Conservation (phyloP, 2,329 filamentous ascomycete genomes). For the Dryadomyces quercus-mongolicae region DNA sequence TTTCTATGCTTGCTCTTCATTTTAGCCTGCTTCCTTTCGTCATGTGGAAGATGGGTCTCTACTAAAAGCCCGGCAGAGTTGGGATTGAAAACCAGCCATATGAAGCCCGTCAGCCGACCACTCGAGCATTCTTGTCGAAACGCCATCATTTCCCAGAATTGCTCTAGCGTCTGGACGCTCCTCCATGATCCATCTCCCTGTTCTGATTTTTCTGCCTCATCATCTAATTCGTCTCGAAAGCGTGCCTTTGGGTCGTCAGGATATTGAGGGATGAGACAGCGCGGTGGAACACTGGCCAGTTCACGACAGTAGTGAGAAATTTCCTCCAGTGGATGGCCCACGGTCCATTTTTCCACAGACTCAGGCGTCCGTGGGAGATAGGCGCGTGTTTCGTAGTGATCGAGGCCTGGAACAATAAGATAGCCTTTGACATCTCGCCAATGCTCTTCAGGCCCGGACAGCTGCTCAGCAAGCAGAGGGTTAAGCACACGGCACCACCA, state of each 20-base stretch:
- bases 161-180: slow-evolving; percentile 69
- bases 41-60: background rate
- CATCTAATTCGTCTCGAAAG: slow-evolving; percentile 79
- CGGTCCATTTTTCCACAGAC: slow-evolving; percentile 49
- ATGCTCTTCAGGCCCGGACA: background rate
- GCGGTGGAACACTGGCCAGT: slow-evolving; percentile 50
- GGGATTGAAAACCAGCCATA: slow-evolving; percentile 80
- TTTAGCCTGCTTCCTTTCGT: slow-evolving; percentile 14
- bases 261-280: slow-evolving; percentile 79
- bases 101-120: slow-evolving; percentile 81
- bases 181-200: slow-evolving; percentile 62
- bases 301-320: slow-evolving; percentile 52
- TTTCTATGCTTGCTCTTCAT: slow-evolving; percentile 29
- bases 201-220: slow-evolving; percentile 54
- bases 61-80: background rate
- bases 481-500: slow-evolving; percentile 94
- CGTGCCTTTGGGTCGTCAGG: slow-evolving; percentile 93
- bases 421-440: slow-evolving; percentile 57
- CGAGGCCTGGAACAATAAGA: slow-evolving; percentile 76
- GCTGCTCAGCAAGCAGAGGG: slow-evolving; percentile 44
- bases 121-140: slow-evolving; percentile 93
- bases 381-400: slow-evolving; percentile 65
- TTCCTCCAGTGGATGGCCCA: slow-evolving; percentile 57
- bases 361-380: slow-evolving; percentile 52
- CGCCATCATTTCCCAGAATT: slow-evolving; percentile 98